Evolutionary conservation across 306 rosid genomes (phyloP), one percentile per base, ranked within the genome.

Genomic region (Trifolium fragiferum): DNA sequence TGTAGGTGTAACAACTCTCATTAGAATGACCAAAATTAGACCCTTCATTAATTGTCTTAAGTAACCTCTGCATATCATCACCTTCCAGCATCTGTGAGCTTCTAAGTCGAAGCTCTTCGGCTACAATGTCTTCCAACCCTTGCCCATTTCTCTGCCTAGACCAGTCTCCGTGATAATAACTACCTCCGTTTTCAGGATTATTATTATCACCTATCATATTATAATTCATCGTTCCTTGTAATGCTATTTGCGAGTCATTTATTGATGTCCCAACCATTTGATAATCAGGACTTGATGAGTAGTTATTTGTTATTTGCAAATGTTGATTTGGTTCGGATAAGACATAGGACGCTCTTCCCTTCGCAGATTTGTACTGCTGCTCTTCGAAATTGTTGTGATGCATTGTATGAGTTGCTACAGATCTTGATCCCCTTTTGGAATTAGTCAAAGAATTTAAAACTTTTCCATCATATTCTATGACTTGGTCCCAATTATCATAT

Each of bases 401-500:
- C 63, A 82, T 62, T 57, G 16, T 44, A 23, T 72, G 80, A 40
- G 73, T n/a, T 37, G 84, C 68, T 38, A 74, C 25, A 53, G 88
- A 72, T 73, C 44, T 80, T 40, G 79, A 43, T 5, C 72, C 86
- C 72, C 82, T 80, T 79, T 70, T 81, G 14, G 82, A 37, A 57
- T 60, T 76, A 8, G 76, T 47, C 0, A 85, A 68, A 43, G 91
- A 82, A 74, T 71, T 86, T 27, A 91, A 73, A 59, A 87, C 82
- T 83, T 89, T 78, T 10, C 89, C 88, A 70, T 92, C 92, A 70
- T 90, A 92, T 84, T 92, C 98, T 40, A 83, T 58, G 44, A 88
- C 94, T 78, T 86, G 92, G 55, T 90, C 85, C 98, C 98, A 90
- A 69, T 88, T 90, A n/a, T 90, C 92, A 65, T 92, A 92, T 13